Conservation (phyloP, 345 rosid species). For the Ricinus communis region DNA sequence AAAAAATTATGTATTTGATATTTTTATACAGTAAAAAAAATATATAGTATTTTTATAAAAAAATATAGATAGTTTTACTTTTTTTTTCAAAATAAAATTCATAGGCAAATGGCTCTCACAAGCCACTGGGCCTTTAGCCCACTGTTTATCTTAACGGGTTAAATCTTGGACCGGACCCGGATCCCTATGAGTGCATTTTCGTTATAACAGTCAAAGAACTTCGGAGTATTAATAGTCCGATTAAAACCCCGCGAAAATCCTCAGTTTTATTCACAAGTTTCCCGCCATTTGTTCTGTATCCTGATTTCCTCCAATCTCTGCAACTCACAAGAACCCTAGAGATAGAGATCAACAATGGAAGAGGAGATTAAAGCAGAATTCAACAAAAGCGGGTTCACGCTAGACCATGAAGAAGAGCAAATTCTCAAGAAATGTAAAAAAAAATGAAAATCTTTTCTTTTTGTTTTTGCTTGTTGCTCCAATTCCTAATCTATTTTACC, state of each 20-base stretch:
- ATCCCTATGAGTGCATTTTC: background rate
- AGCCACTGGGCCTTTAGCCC: no score
- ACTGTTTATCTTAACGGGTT: no score
- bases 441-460: no score
- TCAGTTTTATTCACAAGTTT: constrained; percentile 18
- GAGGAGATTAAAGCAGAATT: constrained; percentile 72
- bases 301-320: constrained; percentile 22
- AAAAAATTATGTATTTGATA: no score
- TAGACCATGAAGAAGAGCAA: constrained; percentile 63
- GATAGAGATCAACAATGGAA: constrained; percentile 47
- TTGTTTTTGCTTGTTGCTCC: constrained; percentile 8
- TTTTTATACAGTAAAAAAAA: no score
- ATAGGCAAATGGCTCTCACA: no score
- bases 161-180: background rate
- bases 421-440: constrained; percentile 73
- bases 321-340: constrained; percentile 37
- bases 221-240: background rate
- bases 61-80: no score
- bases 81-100: no score
- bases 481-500: background rate
- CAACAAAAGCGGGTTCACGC: constrained; percentile 51
- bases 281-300: constrained; percentile 86
- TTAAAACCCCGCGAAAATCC: background rate
- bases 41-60: no score
- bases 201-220: background rate